Evolutionary conservation across 2,329 filamentous ascomycete species (phyloP).

Genomic region (Aulographum hederae): DNA sequence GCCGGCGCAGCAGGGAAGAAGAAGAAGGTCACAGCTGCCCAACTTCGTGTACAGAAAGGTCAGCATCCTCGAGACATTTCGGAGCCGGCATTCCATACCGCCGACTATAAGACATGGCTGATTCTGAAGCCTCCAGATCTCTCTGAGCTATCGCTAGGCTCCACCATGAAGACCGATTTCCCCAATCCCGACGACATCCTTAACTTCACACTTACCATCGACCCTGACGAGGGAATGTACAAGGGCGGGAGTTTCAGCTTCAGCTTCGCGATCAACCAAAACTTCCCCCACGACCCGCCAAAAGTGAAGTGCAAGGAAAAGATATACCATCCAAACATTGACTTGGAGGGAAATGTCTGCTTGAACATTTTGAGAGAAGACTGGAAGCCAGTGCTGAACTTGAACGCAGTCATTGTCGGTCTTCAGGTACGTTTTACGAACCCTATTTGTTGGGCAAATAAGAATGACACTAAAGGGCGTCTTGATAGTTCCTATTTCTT

Average conservation of each 20-base stretch:
- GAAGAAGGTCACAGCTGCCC: conserved; percentile 96
- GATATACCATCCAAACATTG: conserved; percentile 98
- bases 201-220: conserved; percentile 65
- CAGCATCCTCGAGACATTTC: conserved; percentile 5
- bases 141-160: conserved; percentile 59
- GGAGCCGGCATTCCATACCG: conserved; percentile 1
- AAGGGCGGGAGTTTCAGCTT: conserved; percentile 77
- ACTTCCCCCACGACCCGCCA: conserved; percentile 91
- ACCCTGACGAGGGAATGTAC: conserved; percentile 79
- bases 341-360: conserved; percentile 93
- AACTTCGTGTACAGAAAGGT: conserved; percentile 94
- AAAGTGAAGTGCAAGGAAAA: conserved; percentile 96
- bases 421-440: conserved; percentile 44
- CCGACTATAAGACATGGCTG: conserved; percentile 1
- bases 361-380: conserved; percentile 94
- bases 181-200: conserved; percentile 72
- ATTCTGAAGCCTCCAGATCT: conserved; percentile 38
- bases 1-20: conserved; percentile 67
- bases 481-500: conserved; percentile 71
- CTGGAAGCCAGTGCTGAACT: conserved; percentile 95
- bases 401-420: conserved; percentile 92
- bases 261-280: conserved; percentile 79
- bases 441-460: background rate
- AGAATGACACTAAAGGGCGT: background rate
- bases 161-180: conserved; percentile 67